Evolutionary conservation across 2,329 filamentous ascomycete species (phyloP), one percentile per base, ranked within the genome.

Genomic region (Salinomyces thailandicus): DNA sequence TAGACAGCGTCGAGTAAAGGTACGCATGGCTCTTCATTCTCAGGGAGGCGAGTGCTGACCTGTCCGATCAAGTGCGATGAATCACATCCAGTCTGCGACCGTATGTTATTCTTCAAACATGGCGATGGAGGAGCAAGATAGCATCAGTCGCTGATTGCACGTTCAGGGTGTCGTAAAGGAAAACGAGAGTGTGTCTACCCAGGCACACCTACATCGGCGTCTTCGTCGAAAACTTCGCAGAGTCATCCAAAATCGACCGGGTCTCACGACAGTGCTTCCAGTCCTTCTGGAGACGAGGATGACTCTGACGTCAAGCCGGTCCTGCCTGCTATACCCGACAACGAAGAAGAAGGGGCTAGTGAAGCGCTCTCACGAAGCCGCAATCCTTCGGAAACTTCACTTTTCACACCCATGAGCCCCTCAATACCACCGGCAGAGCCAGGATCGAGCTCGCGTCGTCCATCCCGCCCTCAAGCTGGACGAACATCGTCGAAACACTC

Each of bases 141-240:
- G n/a, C 2, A 26, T 26, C 22, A 26, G 9, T 8, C 22, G 22
- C 22, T 46, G 27, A 42, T 18, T 6, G 28, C 12, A 7, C 29
- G 37, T 31, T 48, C 4, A 75, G 86, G 89, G 53, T 98, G 91
- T 61, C 81, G 78, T 50, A 98, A 96, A 62, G 91, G 89, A 33
- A 83, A 79, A 49, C 75, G 91, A 62, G 85, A 93, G 46, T 98
- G 91, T 58, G 71, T 82, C 40, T 98, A 95, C 58, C 89, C 91
- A 2, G 85, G 89, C 32, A 68, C 78, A 18, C 66, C 79, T 30
- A 58, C 66, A 17, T 64, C 78, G 27, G 55, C 65, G 18, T 64
- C 75, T 31, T 57, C 65, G 28, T 55, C 66, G 27, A 68, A 67
- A 43, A 41, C n/a, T n/a, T n/a, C n/a, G n/a, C n/a, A n/a, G n/a